Percentiles rank a stretch among this genome's conserved stretches.
phyloP scores from a whole-genome alignment of 768 basidiomycete species.

The Coprinopsis strossmayeri region DNA sequence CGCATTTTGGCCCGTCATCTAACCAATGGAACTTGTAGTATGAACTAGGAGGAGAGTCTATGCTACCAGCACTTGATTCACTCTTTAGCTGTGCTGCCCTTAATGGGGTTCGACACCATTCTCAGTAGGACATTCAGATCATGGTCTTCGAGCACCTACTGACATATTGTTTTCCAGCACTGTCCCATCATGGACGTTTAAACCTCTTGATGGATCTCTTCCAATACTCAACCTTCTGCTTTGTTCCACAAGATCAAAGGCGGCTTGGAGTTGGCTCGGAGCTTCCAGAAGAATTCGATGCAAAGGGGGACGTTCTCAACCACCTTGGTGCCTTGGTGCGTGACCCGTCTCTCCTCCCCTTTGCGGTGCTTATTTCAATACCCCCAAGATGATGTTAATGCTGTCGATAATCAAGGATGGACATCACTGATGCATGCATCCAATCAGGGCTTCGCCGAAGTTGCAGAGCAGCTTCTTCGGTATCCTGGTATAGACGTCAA shows the following conservation, averaged over 20 bases:
- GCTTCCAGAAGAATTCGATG: constrained; percentile 55
- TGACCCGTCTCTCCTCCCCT: too few species aligned
- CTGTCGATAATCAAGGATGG: too few species aligned
- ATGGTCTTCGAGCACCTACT: too few species aligned
- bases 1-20: constrained; percentile 1
- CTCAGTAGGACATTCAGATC: too few species aligned
- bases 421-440: too few species aligned
- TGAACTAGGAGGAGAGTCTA: constrained; percentile 88
- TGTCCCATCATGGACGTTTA: constrained; percentile 85
- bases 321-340: constrained; percentile 76
- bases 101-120: constrained; percentile 65
- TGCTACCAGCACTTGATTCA: constrained; percentile 82
- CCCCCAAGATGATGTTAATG: too few species aligned
- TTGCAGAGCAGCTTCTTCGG: too few species aligned
- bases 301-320: constrained; percentile 82
- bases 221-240: constrained; percentile 53
- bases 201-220: constrained; percentile 81
- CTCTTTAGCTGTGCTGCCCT: constrained; percentile 62
- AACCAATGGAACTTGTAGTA: constrained; percentile 37
- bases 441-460: too few species aligned
- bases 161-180: too few species aligned
- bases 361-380: too few species aligned
- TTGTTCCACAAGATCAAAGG: constrained; percentile 89
- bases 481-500: too few species aligned
- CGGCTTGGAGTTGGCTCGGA: too few species aligned